A percentile compares a stretch with the other conserved stretches of the same genome.
phyloP scores from a whole-genome alignment of 305 asterid species.

The Euphrasia arctica region DNA sequence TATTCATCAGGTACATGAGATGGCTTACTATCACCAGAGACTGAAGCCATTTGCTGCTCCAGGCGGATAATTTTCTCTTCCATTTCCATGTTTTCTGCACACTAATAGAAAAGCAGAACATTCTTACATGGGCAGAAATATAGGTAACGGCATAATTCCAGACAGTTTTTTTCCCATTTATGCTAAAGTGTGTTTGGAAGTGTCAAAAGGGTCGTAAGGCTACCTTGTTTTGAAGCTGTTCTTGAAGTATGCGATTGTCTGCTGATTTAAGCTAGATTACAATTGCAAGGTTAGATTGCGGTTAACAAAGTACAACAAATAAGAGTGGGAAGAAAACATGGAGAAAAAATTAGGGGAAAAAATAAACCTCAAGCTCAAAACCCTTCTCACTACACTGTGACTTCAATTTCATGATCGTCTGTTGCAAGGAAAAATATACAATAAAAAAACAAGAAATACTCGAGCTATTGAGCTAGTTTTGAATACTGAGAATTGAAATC shows the following conservation, averaged over 20 bases:
- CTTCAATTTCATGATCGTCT: constrained; percentile 77
- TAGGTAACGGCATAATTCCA: constrained; percentile 10
- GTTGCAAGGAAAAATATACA: constrained; percentile 29
- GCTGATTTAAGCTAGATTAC: constrained; percentile 76
- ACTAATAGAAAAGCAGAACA: constrained; percentile 43
- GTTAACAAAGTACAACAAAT: constrained; percentile 26
- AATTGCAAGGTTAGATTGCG: constrained; percentile 26
- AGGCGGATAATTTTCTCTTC: constrained; percentile 54
- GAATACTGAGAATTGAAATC: background rate
- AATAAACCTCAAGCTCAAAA: constrained; percentile 90
- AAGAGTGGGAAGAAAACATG: constrained; percentile 15
- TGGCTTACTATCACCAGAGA: constrained; percentile 36
- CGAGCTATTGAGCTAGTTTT: constrained; percentile 13
- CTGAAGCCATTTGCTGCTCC: constrained; percentile 70
- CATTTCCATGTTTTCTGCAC: constrained; percentile 71
- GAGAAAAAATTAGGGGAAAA: constrained; percentile 19
- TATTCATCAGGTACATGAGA: constrained; percentile 52
- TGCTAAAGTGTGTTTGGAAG: background rate
- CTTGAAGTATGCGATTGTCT: constrained; percentile 93
- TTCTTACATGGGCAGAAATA: constrained; percentile 12
- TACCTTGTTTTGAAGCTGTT: constrained; percentile 92
- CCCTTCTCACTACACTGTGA: constrained; percentile 87
- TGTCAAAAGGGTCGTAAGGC: constrained; percentile 6
- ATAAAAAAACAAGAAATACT: constrained; percentile 20
- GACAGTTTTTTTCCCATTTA: background rate